Base-by-base conservation (phyloP, 1,139 yeast genomes). In the Williopsis jadinii region DNA sequence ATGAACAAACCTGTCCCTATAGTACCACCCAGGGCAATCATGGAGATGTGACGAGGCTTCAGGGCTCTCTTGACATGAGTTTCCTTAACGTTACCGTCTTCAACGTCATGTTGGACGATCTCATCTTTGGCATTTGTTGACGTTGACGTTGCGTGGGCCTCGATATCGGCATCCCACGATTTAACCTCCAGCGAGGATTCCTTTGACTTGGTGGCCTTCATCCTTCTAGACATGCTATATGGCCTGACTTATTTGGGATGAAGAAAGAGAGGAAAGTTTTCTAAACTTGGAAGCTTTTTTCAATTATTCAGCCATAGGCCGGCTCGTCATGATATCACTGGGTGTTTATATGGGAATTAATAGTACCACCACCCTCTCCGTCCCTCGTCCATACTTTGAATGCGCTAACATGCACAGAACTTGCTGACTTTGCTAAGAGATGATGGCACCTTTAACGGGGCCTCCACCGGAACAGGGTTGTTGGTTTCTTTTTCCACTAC, bases 11-110 rank as follows among this genome's bases (percentile, higher is more conserved):
- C 84, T 5, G 84, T 77, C 53, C 86, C 86, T 48, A 80, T 80
- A 37, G 87, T 68, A 46, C 85, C 85, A 52, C 85, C 85, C 14
- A 71, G 58, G 41, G 84, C 82, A 56, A 79, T 74, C 83, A 79
- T 77, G 15, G 79, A 70, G 35, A 78, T 70, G 53, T 77, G 84
- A 55, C 85, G 67, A 19, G 78, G 73, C 54, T 75, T 76, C 45
- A 77, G 62, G 28, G 66, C 70, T 55, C 83, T 64, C 47, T 68
- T 63, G 41, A 69, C 72, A 39, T 64, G 59, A 3, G 66, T 58
- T 11, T 62, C 62, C 30, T 54, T 55, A 6, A 60, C 54, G 11
- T 55, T 51, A 9, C 65, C 64, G 30, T 46, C 26, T 14, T 35
- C 37, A 12, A 35, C 26, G n/a, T 35, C 35, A 12, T 30, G 15